Conservation (phyloP, 139 green algal genomes). For the Bryopsis sp. region DNA sequence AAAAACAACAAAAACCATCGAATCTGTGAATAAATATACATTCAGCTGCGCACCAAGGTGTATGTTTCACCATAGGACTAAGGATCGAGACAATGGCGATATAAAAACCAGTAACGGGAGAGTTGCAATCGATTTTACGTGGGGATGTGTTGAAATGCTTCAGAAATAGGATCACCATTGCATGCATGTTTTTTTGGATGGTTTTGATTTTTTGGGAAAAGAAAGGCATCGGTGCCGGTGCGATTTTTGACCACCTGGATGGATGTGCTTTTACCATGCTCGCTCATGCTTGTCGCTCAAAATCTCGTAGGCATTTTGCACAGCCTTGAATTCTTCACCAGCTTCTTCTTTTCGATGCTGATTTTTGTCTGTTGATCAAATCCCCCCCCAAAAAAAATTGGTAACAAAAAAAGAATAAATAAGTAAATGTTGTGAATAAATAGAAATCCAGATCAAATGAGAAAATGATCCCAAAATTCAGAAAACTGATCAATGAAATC, state of each 20-base stretch:
- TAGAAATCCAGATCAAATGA: not conserved
- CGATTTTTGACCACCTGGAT: no score
- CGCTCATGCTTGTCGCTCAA: constrained; percentile 86
- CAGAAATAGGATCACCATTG: no score
- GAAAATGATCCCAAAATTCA: no score
- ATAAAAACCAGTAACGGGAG: no score
- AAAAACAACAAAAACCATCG: not conserved
- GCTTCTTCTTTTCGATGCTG: constrained; percentile 54
- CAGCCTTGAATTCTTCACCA: constrained; percentile 78
- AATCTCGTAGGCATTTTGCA: constrained; percentile 93
- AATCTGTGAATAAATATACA: not conserved
- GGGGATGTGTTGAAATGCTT: not conserved
- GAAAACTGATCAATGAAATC: no score
- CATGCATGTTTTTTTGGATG: no score
- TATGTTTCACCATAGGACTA: no score
- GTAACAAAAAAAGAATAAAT: not conserved
- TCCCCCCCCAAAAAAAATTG: no score
- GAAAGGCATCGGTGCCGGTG: no score
- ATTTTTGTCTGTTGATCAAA: constrained; percentile 71
- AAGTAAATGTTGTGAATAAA: not conserved
- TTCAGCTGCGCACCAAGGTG: no score
- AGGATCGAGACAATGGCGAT: no score
- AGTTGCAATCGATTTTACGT: not conserved
- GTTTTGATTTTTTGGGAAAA: no score
- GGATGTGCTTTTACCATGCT: constrained; percentile 49